Conservation (phyloP, 176 grass and related monocot genomes). For the Oropetium thomaeum region DNA sequence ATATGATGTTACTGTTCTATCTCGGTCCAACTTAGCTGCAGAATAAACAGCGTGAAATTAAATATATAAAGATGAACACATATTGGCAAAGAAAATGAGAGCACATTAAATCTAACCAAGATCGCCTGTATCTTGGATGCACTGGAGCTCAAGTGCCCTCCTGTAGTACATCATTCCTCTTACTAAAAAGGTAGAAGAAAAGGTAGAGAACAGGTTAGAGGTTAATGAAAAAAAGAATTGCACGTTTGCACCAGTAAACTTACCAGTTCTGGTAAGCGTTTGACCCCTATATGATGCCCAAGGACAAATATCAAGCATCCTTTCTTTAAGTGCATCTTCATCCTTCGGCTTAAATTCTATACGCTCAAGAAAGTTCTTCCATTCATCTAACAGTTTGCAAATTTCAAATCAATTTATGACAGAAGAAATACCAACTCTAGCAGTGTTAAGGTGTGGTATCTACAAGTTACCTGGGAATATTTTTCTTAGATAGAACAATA, state of each 20-base stretch:
- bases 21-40: constrained; percentile 43
- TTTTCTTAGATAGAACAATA: constrained; percentile 77
- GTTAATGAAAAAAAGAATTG: constrained; percentile 1
- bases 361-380: constrained; percentile 60
- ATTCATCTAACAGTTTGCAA: constrained; percentile 70
- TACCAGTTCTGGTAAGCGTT: constrained; percentile 82
- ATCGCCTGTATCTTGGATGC: constrained; percentile 46
- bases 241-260: background rate
- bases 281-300: constrained; percentile 93
- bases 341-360: constrained; percentile 16
- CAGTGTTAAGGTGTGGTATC: background rate
- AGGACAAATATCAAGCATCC: constrained; percentile 18
- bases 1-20: constrained; percentile 28
- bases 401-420: constrained; percentile 18
- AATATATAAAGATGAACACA: constrained; percentile 7
- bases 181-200: constrained; percentile 48
- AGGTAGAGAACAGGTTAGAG: constrained; percentile 28
- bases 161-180: constrained; percentile 99
- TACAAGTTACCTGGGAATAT: constrained; percentile 77
- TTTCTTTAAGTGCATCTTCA: constrained; percentile 15
- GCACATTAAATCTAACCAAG: constrained; percentile 34
- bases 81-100: background rate
- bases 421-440: background rate
- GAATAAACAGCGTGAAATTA: background rate
- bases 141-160: constrained; percentile 70